A percentile compares a stretch with the other conserved stretches of the same genome.
These are phyloP conservation scores for Colletotrichum noveboracense DNA, from an alignment of 2,329 filamentous ascomycete genomes.

Conservation along the genomic window DNA sequence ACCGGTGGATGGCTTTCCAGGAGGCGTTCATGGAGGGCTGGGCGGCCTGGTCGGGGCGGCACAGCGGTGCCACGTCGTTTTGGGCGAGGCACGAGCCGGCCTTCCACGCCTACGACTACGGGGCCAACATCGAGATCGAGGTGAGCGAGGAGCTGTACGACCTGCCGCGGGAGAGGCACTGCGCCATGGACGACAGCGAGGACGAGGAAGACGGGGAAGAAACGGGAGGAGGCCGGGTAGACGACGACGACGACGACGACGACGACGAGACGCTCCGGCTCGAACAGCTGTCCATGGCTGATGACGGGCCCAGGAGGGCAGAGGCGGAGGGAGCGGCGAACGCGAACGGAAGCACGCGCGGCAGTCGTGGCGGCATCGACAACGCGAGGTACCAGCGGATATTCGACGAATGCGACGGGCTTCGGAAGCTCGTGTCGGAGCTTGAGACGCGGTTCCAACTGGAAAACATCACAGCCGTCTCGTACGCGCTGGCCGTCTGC, in stretches of 20 bases:
- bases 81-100: not conserved
- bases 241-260: not conserved
- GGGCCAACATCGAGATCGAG: slow-evolving; percentile 6
- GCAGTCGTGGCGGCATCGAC: slow-evolving; percentile 1
- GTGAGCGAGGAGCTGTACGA: not conserved
- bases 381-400: slow-evolving; percentile 23
- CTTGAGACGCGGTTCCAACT: not conserved
- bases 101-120: slow-evolving; percentile 6
- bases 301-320: not conserved
- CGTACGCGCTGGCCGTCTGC: not conserved
- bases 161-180: not conserved
- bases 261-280: slow-evolving; percentile 2
- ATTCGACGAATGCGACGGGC: slow-evolving; percentile 21
- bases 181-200: not conserved
- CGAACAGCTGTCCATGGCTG: not conserved
- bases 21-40: not conserved
- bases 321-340: not conserved
- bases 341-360: no score
- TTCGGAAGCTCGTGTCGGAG: not conserved
- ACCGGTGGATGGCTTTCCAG: not conserved
- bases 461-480: not conserved
- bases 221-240: no score
- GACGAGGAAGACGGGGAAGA: slow-evolving; percentile 4
- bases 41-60: not conserved
- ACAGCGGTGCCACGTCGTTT: not conserved